Evolutionary conservation across 73 alveolate species (phyloP), one percentile per base, ranked within the genome.

Genomic region (Blepharisma stoltei): DNA sequence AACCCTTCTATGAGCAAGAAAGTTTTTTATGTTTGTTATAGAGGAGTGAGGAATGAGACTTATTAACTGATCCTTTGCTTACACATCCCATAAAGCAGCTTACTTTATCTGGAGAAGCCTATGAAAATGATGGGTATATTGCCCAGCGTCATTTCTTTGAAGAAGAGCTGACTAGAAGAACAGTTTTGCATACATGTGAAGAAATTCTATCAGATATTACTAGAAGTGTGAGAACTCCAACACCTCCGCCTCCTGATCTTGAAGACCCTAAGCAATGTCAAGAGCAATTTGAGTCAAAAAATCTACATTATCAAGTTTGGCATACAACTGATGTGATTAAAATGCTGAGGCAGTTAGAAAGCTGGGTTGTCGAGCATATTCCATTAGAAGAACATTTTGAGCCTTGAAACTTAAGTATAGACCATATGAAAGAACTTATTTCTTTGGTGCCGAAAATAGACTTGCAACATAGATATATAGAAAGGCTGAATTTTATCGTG

Each of bases 1-100:
- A n/a, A n/a, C n/a, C n/a, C n/a, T n/a, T n/a, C n/a, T n/a, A n/a
- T n/a, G n/a, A n/a, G n/a, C n/a, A n/a, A n/a, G n/a, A n/a, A n/a
- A n/a, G n/a, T n/a, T n/a, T n/a, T n/a, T n/a, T n/a, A n/a, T n/a
- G n/a, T n/a, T n/a, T n/a, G n/a, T n/a, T n/a, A n/a, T n/a, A n/a
- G n/a, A n/a, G n/a, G n/a, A n/a, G n/a, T n/a, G n/a, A 88, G 54
- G 95, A 84, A 53, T 88, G 92, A 88, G 95, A 88, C 49, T 71
- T 88, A 60, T 44, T 83, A 11, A 81, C 95, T 70, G 95, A 88
- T 9, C 95, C 95, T 2, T 50, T 46, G 38, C 88, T 85, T 7
- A 14, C 70, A 43, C 14, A 48, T 14, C 80, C 92, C 25, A 78
- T 88, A 5, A 89, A 89, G 21, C 32, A 54, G 66, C 83, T 88